phyloP scores from a whole-genome alignment of 768 basidiomycete genomes.

The Collybiopsis confluens region DNA sequence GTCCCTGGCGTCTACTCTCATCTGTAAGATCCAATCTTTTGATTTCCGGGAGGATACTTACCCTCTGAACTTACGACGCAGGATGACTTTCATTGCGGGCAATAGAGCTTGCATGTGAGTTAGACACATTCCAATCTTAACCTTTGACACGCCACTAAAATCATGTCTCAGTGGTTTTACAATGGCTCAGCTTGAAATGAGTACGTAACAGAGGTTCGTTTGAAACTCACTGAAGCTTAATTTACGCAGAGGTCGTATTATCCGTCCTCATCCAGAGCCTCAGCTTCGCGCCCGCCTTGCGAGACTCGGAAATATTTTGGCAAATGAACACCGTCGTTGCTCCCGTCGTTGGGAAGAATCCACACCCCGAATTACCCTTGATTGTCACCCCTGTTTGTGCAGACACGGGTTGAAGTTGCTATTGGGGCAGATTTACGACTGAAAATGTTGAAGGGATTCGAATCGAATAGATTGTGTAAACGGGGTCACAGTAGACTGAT shows the following conservation, averaged over 20 bases:
- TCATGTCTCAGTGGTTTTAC: conserved; percentile 5
- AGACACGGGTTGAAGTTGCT: too few relatives aligned
- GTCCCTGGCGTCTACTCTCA: conserved; percentile 33
- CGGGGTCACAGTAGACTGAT: too few relatives aligned
- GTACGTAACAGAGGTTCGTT: background rate
- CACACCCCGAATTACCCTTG: conserved; percentile 2
- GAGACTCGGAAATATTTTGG: conserved; percentile 1
- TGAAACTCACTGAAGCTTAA: background rate
- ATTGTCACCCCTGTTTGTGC: background rate
- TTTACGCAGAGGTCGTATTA: conserved; percentile 3
- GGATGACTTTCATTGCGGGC: conserved; percentile 43
- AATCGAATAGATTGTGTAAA: too few relatives aligned
- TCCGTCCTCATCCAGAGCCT: background rate
- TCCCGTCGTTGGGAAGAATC: conserved; percentile 3
- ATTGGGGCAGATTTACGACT: too few relatives aligned
- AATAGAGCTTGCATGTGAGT: conserved; percentile 35
- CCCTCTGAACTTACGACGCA: too few relatives aligned
- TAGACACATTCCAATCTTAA: too few relatives aligned
- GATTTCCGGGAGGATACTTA: too few relatives aligned
- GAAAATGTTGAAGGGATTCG: too few relatives aligned
- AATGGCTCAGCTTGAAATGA: conserved; percentile 8
- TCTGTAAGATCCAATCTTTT: conserved; percentile 19
- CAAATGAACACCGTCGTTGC: background rate
- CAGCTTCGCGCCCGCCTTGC: background rate
- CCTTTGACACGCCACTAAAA: background rate